Percentiles rank a stretch among this genome's conserved stretches.
phyloP scores from a whole-genome alignment of 148 eudicot genomes.

The Fagopyrum homotropicum region DNA sequence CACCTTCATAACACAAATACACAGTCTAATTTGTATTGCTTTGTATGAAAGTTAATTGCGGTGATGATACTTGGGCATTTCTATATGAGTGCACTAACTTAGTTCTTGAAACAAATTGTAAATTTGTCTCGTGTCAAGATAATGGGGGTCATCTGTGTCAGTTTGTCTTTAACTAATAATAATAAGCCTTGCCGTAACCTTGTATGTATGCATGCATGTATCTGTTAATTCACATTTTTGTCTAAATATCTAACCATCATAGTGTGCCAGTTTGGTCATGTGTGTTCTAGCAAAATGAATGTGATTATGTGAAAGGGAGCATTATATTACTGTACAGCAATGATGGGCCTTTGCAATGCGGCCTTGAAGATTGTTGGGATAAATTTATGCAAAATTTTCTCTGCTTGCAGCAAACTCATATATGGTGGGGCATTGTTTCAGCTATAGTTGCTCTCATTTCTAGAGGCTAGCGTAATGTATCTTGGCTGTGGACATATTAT shows the following conservation, averaged over 20 bases:
- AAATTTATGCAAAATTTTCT: background rate
- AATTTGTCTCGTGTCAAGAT: background rate
- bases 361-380: too few species aligned
- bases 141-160: background rate
- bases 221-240: background rate
- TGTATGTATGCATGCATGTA: background rate
- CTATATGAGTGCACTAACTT: background rate
- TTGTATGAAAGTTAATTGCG: background rate
- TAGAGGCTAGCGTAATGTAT: background rate
- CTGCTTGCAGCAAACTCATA: conserved; percentile 4
- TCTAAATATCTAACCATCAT: background rate
- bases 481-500: background rate
- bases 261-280: background rate
- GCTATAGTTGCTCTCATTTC: background rate
- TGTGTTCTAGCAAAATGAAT: background rate
- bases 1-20: background rate
- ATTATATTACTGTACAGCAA: background rate
- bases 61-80: background rate
- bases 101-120: background rate
- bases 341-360: background rate
- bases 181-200: background rate
- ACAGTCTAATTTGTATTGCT: background rate
- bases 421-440: background rate
- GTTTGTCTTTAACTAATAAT: background rate
- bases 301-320: background rate